Evolutionary conservation across 768 basidiomycete species (phyloP).

Genomic region (Mycena epipterygia): DNA sequence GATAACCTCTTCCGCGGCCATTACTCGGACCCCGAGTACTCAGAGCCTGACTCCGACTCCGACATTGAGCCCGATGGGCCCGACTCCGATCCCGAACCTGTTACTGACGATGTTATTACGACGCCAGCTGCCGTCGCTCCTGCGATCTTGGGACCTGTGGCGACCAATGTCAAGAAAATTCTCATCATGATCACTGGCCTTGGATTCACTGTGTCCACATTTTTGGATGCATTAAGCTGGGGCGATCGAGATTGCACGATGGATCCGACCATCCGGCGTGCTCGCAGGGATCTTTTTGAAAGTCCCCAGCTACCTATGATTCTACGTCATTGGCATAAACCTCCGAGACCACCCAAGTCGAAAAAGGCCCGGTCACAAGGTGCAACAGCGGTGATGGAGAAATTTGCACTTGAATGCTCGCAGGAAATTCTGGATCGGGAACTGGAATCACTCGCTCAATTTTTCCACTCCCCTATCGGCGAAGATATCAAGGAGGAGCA

Average conservation of each 20-base stretch:
- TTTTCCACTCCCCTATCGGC: conserved; percentile 5
- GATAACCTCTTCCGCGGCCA: neutral
- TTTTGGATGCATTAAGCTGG: conserved; percentile 24
- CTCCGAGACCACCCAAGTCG: neutral
- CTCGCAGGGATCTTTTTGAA: neutral
- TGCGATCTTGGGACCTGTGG: neutral
- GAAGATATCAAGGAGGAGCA: conserved; percentile 16
- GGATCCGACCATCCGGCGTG: neutral
- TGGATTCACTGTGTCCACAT: neutral
- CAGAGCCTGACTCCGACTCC: neutral
- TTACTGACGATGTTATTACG: neutral
- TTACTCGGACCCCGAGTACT: neutral
- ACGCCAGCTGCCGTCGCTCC: neutral
- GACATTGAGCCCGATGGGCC: neutral
- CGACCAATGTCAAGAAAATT: neutral
- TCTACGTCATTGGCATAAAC: conserved; percentile 6
- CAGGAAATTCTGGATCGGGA: neutral
- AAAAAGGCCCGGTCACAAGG: neutral
- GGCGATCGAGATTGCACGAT: conserved; percentile 2
- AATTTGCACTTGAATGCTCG: conserved; percentile 1
- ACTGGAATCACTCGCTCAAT: neutral
- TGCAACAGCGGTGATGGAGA: neutral
- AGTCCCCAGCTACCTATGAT: neutral
- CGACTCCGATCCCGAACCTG: neutral
- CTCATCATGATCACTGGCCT: neutral